phyloP scores from a whole-genome alignment of 495 filamentous ascomycete species.

The Acidomyces sp. region DNA sequence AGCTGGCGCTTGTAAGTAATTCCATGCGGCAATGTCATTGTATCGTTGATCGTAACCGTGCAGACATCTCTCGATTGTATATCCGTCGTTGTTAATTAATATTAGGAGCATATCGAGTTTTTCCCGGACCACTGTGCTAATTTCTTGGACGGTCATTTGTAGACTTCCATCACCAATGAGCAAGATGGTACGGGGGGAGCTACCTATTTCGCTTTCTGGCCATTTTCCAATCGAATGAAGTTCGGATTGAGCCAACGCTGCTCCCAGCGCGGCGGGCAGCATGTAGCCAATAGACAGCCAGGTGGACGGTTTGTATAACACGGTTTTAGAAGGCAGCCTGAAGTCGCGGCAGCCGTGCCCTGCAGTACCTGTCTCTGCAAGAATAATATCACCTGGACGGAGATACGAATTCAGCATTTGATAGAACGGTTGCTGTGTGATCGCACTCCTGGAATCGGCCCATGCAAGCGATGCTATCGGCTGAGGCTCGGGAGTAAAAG shows the following conservation, averaged over 20 bases:
- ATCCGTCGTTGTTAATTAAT: neutral
- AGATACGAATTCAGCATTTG: too few relatives aligned
- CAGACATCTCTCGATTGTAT: neutral
- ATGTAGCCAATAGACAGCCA: too few relatives aligned
- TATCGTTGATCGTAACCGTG: neutral
- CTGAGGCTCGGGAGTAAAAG: too few relatives aligned
- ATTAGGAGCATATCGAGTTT: neutral
- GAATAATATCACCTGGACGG: too few relatives aligned
- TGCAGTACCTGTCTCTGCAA: neutral
- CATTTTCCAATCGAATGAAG: neutral
- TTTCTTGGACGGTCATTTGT: neutral
- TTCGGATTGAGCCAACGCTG: too few relatives aligned
- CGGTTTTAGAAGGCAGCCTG: too few relatives aligned
- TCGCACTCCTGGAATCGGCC: too few relatives aligned
- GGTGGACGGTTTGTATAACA: too few relatives aligned
- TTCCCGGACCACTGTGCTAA: neutral
- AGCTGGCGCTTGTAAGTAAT: too few relatives aligned
- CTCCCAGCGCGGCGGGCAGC: too few relatives aligned
- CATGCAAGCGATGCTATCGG: too few relatives aligned
- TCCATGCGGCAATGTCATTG: neutral
- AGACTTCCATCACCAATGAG: neutral
- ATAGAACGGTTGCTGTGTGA: too few relatives aligned
- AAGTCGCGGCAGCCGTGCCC: neutral
- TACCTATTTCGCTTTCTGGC: neutral
- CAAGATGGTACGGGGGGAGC: neutral